phyloP scores from a whole-genome alignment of 495 filamentous ascomycete genomes.

The Entonaema liquescens region DNA sequence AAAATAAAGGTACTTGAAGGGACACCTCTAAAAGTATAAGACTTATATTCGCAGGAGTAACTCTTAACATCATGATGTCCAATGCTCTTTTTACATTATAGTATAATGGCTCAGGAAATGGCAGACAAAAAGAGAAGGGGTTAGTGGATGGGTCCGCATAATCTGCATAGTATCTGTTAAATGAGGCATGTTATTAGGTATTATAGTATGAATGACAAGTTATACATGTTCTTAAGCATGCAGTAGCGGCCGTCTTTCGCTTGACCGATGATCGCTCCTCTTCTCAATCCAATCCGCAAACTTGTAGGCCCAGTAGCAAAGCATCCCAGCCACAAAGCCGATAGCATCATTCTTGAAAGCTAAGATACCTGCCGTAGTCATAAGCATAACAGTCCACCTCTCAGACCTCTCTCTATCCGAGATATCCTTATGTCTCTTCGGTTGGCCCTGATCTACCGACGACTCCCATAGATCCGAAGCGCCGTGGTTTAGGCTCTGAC shows the following conservation, averaged over 20 bases:
- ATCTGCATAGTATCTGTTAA: no score
- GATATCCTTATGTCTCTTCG: conserved; percentile 38
- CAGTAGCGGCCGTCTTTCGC: conserved; percentile 45
- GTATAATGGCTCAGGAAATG: no score
- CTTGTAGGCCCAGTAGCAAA: conserved; percentile 68
- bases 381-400: conserved; percentile 86
- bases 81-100: no score
- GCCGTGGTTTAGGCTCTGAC: conserved; percentile 78
- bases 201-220: not conserved
- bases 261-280: conserved; percentile 33
- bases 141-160: no score
- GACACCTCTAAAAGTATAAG: no score
- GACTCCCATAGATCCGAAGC: conserved; percentile 66
- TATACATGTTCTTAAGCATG: conserved; percentile 16
- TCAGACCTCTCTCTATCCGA: conserved; percentile 70
- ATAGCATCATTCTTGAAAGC: conserved; percentile 91
- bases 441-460: conserved; percentile 31
- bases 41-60: no score
- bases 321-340: conserved; percentile 82
- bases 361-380: conserved; percentile 79
- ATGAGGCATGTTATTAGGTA: not conserved
- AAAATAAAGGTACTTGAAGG: no score
- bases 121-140: no score
- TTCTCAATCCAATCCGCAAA: conserved; percentile 51
- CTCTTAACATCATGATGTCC: no score